Percentiles rank a stretch among this genome's conserved stretches.
These are phyloP conservation scores for Ophiostoma tasmaniense DNA, from an alignment of 2,329 filamentous ascomycete genomes.

Conservation along the genomic window DNA sequence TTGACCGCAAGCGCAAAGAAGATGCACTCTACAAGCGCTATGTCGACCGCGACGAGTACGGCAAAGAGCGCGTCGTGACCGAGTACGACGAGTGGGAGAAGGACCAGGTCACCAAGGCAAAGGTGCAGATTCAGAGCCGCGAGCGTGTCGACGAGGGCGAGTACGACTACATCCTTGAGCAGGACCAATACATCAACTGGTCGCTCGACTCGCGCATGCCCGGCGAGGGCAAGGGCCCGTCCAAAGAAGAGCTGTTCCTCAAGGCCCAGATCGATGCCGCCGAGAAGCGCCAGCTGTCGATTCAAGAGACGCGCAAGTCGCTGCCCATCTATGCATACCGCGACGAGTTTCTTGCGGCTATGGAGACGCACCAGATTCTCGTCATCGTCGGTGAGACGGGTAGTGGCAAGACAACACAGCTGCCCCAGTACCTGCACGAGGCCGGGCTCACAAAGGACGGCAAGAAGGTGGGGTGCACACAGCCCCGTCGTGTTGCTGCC, in stretches of 20 bases:
- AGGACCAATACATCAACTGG: slow-evolving; percentile 80
- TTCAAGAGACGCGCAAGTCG: slow-evolving; percentile 84
- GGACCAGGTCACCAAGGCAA: slow-evolving; percentile 80
- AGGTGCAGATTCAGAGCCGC: slow-evolving; percentile 68
- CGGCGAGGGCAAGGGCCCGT: slow-evolving; percentile 50
- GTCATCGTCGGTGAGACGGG: slow-evolving; percentile 94
- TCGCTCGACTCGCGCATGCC: slow-evolving; percentile 64
- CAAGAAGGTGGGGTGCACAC: slow-evolving; percentile 83
- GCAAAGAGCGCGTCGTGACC: slow-evolving; percentile 80
- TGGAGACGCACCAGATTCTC: slow-evolving; percentile 77
- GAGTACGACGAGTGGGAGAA: slow-evolving; percentile 95
- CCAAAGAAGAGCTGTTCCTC: slow-evolving; percentile 69
- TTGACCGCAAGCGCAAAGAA: slow-evolving; percentile 78
- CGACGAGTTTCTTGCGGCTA: slow-evolving; percentile 75
- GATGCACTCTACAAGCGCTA: slow-evolving; percentile 86
- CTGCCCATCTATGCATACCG: slow-evolving; percentile 85
- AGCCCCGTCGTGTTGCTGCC: slow-evolving; percentile 87
- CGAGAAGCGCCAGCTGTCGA: slow-evolving; percentile 77
- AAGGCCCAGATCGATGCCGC: slow-evolving; percentile 78
- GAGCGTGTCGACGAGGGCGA: slow-evolving; percentile 72
- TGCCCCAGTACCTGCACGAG: slow-evolving; percentile 89
- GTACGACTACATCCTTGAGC: slow-evolving; percentile 90
- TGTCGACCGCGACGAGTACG: slow-evolving; percentile 77
- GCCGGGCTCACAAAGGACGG: slow-evolving; percentile 79
- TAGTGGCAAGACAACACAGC: slow-evolving; percentile 89